Evolutionary conservation across 305 asterid genomes (phyloP).

Genomic region (Solanum aculeatissimum): DNA sequence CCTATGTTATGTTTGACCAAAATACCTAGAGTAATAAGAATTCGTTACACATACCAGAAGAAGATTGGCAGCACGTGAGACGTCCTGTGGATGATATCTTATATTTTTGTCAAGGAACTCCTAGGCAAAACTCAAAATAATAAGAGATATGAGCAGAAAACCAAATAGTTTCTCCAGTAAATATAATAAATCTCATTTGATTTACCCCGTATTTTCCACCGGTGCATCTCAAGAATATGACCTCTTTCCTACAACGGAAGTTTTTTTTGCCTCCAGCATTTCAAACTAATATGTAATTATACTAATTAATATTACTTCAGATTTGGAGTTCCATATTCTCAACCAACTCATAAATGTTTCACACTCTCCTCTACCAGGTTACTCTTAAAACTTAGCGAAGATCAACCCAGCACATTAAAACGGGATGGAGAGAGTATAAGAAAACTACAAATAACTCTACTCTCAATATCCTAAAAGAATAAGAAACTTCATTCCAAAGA

Average conservation of each 20-base stretch:
- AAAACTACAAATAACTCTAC: background rate
- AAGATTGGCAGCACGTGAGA: slow-evolving; percentile 79
- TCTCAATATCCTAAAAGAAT: background rate
- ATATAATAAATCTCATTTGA: background rate
- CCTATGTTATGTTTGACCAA: background rate
- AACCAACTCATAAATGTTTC: background rate
- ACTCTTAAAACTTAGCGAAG: background rate
- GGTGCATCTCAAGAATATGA: background rate
- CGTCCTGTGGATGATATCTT: slow-evolving; percentile 92
- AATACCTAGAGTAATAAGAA: background rate
- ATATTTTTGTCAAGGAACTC: slow-evolving; percentile 53
- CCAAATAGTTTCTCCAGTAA: background rate
- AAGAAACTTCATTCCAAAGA: background rate
- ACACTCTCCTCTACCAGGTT: background rate
- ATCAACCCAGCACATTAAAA: background rate
- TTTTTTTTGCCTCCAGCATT: background rate
- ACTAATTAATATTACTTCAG: background rate
- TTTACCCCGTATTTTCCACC: background rate
- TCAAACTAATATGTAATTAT: background rate
- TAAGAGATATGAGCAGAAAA: background rate
- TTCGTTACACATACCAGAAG: slow-evolving; percentile 55
- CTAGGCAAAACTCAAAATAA: slow-evolving; percentile 9
- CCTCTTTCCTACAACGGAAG: background rate
- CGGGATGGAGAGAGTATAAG: background rate
- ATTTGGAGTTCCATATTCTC: background rate